These are phyloP conservation scores for Moesziomyces parantarcticus DNA, from an alignment of 1,284 basidiomycete genomes.

Conservation along the genomic window DNA sequence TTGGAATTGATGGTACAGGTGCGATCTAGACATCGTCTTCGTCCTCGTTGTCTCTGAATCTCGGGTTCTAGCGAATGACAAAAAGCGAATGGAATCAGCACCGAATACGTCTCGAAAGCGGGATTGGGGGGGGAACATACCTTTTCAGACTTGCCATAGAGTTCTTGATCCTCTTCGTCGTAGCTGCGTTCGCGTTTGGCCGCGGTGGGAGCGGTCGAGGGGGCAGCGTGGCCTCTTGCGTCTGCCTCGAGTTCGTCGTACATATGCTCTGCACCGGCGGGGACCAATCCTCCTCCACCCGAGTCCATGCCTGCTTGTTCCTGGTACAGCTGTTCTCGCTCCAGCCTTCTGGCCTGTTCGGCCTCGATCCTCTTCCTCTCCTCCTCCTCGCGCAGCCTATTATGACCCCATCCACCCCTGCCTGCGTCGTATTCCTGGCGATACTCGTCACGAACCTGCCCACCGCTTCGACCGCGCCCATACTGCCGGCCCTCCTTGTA, in stretches of 20 bases:
- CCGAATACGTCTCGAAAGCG: not conserved
- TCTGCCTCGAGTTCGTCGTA: conserved; percentile 47
- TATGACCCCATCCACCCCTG: conserved; percentile 85
- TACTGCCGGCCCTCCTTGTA: conserved; percentile 98
- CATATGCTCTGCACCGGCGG: conserved; percentile 39
- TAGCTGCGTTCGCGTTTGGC: conserved; percentile 75
- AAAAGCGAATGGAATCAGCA: not conserved
- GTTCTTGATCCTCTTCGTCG: conserved; percentile 36
- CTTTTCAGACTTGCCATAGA: conserved; percentile 36
- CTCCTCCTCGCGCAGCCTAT: conserved; percentile 69
- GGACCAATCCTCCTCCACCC: conserved; percentile 45
- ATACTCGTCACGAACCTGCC: conserved; percentile 92
- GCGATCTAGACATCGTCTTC: conserved; percentile 51
- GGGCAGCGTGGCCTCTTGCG: conserved; percentile 25
- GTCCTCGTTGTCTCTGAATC: conserved; percentile 67
- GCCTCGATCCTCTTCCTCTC: conserved; percentile 79
- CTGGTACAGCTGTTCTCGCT: conserved; percentile 85
- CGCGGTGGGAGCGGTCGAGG: no score
- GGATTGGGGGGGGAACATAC: not conserved
- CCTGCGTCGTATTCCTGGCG: conserved; percentile 92
- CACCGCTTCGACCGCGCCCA: conserved; percentile 94
- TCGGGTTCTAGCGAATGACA: conserved; percentile 62
- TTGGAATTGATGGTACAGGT: not conserved
- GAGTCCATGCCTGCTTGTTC: conserved; percentile 69
- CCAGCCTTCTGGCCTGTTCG: conserved; percentile 80